Conservation (phyloP, 2,329 filamentous ascomycete genomes). For the Colletotrichum liriopes region DNA sequence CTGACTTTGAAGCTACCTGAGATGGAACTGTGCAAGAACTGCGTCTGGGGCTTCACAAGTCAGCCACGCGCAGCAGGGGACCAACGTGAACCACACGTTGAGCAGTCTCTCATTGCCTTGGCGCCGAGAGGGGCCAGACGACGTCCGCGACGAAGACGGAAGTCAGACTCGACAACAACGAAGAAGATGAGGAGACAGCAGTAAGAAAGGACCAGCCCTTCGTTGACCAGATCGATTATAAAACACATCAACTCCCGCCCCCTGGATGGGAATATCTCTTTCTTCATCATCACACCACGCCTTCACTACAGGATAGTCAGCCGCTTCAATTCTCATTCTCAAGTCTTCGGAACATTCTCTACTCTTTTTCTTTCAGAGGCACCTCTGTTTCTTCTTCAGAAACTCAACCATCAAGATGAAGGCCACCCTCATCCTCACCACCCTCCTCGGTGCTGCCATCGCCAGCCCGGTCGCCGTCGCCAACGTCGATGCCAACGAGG, state of each 20-base stretch:
- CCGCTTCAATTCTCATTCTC: slow-evolving; percentile 27
- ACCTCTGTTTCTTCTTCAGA: neutral
- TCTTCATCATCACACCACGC: slow-evolving; percentile 31
- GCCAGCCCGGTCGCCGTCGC: slow-evolving; percentile 34
- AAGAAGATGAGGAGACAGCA: neutral
- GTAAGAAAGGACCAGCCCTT: neutral
- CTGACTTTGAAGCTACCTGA: neutral
- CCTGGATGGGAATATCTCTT: neutral
- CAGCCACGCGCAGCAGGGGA: neutral
- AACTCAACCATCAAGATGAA: slow-evolving; percentile 39
- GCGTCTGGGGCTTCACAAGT: slow-evolving; percentile 11
- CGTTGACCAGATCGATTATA: slow-evolving; percentile 27
- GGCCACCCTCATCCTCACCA: slow-evolving; percentile 29
- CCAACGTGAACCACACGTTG: slow-evolving; percentile 26
- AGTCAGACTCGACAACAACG: neutral
- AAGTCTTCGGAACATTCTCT: slow-evolving; percentile 23
- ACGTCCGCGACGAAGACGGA: slow-evolving; percentile 28
- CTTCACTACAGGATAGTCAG: slow-evolving; percentile 41
- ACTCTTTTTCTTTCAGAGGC: slow-evolving; percentile 6
- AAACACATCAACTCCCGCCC: slow-evolving; percentile 25
- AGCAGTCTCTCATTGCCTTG: slow-evolving; percentile 12
- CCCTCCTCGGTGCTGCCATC: slow-evolving; percentile 18
- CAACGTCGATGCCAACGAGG: slow-evolving; percentile 5
- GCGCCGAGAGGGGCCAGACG: slow-evolving; percentile 9
- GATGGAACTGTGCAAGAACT: slow-evolving; percentile 20